Evolutionary conservation across 2,329 filamentous ascomycete species (phyloP), one percentile per base, ranked within the genome.

Genomic region (Epichloe sibirici): DNA sequence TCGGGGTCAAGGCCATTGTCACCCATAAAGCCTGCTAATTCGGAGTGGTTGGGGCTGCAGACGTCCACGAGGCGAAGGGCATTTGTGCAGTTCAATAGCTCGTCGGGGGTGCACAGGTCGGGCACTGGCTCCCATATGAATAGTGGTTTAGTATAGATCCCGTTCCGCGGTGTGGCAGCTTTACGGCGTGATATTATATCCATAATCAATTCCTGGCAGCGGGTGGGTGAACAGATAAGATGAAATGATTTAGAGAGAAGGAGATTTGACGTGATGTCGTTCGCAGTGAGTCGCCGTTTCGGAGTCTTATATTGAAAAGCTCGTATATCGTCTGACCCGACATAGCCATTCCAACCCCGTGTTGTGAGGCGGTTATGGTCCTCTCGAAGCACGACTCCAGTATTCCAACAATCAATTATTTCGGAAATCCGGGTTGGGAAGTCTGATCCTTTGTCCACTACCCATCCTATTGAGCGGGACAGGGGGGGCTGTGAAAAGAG

Each of bases 51-150:
- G 1, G 93, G 93, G 57, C 78, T 82, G 66, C 79, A 81, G 52
- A 85, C 70, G 58, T 85, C 81, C 52, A 85, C 72, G 15, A 82
- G 67, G 0, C 78, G 78, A 12, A 84, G 70, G 11, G 77, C 77
- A 58, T 83, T 83, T 48, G 80, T 83, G 64, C 76, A 81, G 61
- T 82, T 82, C 11, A 83, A 71, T 31, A 84, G 69, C 63, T 85
- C 77, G 43, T 82, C 80, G 0, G 88, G 83, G 0, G 79, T 84
- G 66, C 90, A 96, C 1, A 88, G 76, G 67, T 96, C 89, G 1
- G 93, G 93, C 1, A 96, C 87, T 1, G 93, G 93, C 66, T 98
- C 93, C 91, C 91, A 98, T 50, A 97, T 81, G 65, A 96, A 88
- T 6, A 90, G 69, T 1, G 90, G 87, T 47, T 78, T 77, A 1